Conservation (phyloP, 768 basidiomycete species). For the Multifurca ochricompacta region DNA sequence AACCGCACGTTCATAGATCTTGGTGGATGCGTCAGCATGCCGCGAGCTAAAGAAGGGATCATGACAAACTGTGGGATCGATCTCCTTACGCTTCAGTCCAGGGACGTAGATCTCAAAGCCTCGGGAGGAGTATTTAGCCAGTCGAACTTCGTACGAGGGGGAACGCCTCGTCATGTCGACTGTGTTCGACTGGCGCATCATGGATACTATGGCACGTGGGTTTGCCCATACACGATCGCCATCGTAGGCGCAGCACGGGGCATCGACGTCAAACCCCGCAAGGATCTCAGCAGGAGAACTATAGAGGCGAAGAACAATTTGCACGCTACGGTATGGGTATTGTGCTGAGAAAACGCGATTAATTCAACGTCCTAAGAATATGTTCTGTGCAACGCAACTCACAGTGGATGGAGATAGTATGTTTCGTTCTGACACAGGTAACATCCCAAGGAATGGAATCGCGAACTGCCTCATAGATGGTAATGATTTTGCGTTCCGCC, state of each 20-base stretch:
- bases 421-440: conserved; percentile 57
- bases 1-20: conserved; percentile 59
- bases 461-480: conserved; percentile 55
- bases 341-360: conserved; percentile 35
- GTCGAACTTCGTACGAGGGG: conserved; percentile 56
- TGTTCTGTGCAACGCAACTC: conserved; percentile 22
- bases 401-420: conserved; percentile 60
- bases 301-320: conserved; percentile 59
- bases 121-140: conserved; percentile 49
- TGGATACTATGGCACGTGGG: conserved; percentile 49
- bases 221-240: conserved; percentile 51
- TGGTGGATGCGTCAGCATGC: background rate
- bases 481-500: conserved; percentile 52
- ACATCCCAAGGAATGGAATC: conserved; percentile 64
- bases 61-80: conserved; percentile 49
- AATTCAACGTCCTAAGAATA: background rate
- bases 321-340: conserved; percentile 60
- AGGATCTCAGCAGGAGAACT: conserved; percentile 56
- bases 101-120: conserved; percentile 54
- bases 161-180: conserved; percentile 56
- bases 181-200: conserved; percentile 62
- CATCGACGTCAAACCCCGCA: conserved; percentile 61
- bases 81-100: conserved; percentile 38
- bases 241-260: conserved; percentile 51
- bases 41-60: background rate